Evolutionary conservation across 768 basidiomycete genomes (phyloP), one percentile per base, ranked within the genome.

Genomic region (Tephrocybe sp.): DNA sequence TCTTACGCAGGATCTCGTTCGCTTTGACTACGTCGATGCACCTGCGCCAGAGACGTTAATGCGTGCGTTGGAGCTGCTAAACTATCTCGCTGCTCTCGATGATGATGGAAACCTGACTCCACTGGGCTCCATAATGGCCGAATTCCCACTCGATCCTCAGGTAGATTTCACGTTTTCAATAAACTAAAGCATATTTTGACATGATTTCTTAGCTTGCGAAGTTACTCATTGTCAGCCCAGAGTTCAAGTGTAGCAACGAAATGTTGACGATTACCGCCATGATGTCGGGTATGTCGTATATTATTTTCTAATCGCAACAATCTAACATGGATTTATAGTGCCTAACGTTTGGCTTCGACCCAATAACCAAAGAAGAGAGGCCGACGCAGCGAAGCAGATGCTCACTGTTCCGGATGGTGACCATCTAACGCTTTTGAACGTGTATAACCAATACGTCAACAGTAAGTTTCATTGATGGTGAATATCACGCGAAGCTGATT

Each of bases 131-230:
- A 87, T 92, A 53, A 98, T 98, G 96, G 96, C 97, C 0, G 93
- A 98, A 60, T 98, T 98, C 75, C 97, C 96, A 11, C 78, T 99
- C n/a, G 97, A 98, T 67, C 97, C 96, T 35, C 95, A 95, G 76
- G 90, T 89, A 57, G 34, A 76, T 53, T n/a, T 32, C 36, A 34
- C 32, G 31, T 11, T 10, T 43, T 39, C 17, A 30, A 14, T 9
- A 0, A 40, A 31, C 5, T 5, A 9, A 2, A 31, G 20, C 16
- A 19, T 19, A 26, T 22, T 33, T 44, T 12, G 45, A 56, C 16
- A 23, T 26, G 43, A 16, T 16, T 34, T 41, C 42, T 22, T 50
- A 92, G 85, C 77, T 98, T 60, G 84, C 97, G 20, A 97, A 97
- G 68, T 87, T 96, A 83, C 79, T 98, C 44, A 92, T 98, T 54